Conservation (phyloP, 768 basidiomycete species). For the Rhodotorula taiwanensis region DNA sequence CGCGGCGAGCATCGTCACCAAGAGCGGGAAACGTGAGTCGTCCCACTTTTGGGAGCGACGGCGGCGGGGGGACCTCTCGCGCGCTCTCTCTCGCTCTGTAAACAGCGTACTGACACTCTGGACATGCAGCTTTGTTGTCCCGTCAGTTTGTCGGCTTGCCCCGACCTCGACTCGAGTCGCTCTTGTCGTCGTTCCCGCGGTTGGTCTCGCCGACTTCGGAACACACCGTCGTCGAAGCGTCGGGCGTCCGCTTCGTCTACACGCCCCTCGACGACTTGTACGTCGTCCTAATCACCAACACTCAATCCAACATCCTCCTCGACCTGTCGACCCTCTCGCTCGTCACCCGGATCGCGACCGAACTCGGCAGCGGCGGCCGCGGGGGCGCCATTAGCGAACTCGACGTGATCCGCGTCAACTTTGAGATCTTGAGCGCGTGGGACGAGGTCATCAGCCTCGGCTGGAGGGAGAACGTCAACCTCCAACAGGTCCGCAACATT, state of each 20-base stretch:
- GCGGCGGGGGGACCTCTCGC: no score
- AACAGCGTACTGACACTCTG: background rate
- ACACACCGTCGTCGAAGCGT: constrained; percentile 41
- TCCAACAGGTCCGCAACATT: constrained; percentile 49
- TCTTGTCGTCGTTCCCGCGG: constrained; percentile 94
- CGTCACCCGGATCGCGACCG: constrained; percentile 85
- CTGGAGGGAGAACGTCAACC: constrained; percentile 50
- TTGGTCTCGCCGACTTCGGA: constrained; percentile 89
- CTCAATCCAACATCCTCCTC: constrained; percentile 96
- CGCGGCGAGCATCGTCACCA: constrained; percentile 90
- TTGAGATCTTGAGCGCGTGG: constrained; percentile 89
- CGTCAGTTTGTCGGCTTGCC: constrained; percentile 94
- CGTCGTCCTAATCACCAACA: constrained; percentile 95
- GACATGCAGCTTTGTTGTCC: constrained; percentile 72
- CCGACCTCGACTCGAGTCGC: constrained; percentile 82
- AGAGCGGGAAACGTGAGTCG: constrained; percentile 72
- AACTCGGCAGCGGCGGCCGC: constrained; percentile 50
- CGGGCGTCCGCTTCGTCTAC: constrained; percentile 41
- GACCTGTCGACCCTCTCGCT: constrained; percentile 95
- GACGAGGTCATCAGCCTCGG: constrained; percentile 93
- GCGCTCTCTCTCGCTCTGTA: no score
- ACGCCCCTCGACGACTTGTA: constrained; percentile 65
- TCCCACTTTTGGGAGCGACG: no score
- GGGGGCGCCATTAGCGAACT: constrained; percentile 70
- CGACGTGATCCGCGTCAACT: constrained; percentile 81